These are phyloP conservation scores for Rutstroemia sp. DNA, from an alignment of 2,329 filamentous ascomycete species.

Conservation along the genomic window DNA sequence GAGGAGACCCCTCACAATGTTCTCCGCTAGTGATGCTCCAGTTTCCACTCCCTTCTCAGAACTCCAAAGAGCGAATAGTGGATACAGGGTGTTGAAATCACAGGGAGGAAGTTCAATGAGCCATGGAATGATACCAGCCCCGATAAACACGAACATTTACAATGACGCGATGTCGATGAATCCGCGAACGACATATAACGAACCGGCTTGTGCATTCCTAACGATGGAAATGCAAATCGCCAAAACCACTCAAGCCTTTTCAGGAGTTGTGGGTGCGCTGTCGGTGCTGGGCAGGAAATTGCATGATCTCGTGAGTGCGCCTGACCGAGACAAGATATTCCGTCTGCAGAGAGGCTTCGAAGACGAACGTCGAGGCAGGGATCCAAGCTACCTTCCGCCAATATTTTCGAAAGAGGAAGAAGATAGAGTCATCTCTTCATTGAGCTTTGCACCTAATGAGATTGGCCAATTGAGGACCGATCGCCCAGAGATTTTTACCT, in stretches of 20 bases:
- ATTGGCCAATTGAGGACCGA: constrained; percentile 45
- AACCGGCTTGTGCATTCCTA: constrained; percentile 49
- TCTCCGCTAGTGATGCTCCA: constrained; percentile 37
- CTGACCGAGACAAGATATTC: constrained; percentile 46
- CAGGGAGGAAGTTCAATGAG: constrained; percentile 34
- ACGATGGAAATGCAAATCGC: constrained; percentile 51
- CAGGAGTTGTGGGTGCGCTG: constrained; percentile 45
- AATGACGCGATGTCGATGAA: constrained; percentile 23
- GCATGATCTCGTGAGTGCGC: constrained; percentile 43
- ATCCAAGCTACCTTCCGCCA: constrained; percentile 55
- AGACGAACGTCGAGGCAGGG: constrained; percentile 46
- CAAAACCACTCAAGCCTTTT: constrained; percentile 48
- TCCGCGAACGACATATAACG: constrained; percentile 33
- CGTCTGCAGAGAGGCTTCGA: constrained; percentile 45
- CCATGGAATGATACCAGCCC: constrained; percentile 39
- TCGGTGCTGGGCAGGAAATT: constrained; percentile 43
- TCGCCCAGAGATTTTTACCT: constrained; percentile 48
- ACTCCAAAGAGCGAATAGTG: constrained; percentile 36
- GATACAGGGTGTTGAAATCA: constrained; percentile 48
- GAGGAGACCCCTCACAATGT: constrained; percentile 44
- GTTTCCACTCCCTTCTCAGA: constrained; percentile 38
- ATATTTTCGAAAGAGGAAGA: constrained; percentile 50
- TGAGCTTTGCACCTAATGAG: constrained; percentile 48
- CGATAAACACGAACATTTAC: constrained; percentile 43
- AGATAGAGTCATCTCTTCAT: constrained; percentile 45